These are phyloP conservation scores for Zygoascus meyerae DNA, from an alignment of 1,139 yeast genomes.

Conservation along the genomic window DNA sequence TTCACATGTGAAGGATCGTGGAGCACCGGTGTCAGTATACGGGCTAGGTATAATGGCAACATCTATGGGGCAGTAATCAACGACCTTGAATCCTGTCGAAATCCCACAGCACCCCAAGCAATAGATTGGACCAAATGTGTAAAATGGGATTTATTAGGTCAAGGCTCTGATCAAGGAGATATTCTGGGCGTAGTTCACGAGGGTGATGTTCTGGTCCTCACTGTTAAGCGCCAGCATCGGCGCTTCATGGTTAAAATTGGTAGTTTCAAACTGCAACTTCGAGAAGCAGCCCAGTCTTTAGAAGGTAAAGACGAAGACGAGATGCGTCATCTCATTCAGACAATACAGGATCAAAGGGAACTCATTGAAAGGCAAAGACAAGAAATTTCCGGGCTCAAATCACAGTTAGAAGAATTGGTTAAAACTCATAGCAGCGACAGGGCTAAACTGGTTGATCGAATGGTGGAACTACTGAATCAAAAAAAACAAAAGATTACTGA, in stretches of 20 bases:
- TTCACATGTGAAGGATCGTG: not conserved
- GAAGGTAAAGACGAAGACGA: too few species aligned
- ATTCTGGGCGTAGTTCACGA: not conserved
- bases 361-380: not conserved
- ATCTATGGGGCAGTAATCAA: not conserved
- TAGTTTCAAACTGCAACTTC: too few species aligned
- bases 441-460: constrained; percentile 14
- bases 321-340: not conserved
- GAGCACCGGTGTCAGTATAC: not conserved
- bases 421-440: constrained; percentile 14
- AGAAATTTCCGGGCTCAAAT: constrained; percentile 8
- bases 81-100: not conserved
- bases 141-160: constrained; percentile 4
- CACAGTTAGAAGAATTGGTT: constrained; percentile 15
- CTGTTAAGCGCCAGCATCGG: not conserved
- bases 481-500: constrained; percentile 15
- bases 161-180: not conserved
- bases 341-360: not conserved
- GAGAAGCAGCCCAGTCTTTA: too few species aligned
- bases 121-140: constrained; percentile 1
- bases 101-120: constrained; percentile 1
- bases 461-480: constrained; percentile 15
- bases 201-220: not conserved
- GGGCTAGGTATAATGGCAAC: not conserved
- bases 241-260: constrained; percentile 1